A percentile compares a stretch with the other conserved stretches of the same genome.
Conservation (phyloP, 2,329 filamentous ascomycete genomes). For the Tolypocladium pustulatum region DNA sequence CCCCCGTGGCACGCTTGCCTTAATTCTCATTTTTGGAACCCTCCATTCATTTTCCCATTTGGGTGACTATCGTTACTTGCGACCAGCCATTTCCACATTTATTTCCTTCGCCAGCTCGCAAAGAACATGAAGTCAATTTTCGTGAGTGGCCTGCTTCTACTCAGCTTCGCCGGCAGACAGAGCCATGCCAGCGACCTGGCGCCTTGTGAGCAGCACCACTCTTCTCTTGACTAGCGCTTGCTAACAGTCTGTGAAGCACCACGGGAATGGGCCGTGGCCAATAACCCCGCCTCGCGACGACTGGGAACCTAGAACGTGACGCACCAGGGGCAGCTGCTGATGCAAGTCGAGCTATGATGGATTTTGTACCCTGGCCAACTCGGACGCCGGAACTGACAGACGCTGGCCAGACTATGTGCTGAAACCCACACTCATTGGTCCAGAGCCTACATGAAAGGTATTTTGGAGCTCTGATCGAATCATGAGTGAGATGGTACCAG, state of each 20-base stretch:
- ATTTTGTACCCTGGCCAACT: not conserved
- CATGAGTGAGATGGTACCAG: not conserved
- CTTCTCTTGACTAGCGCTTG: not conserved
- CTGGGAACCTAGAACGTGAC: not conserved
- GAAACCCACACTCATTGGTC: not conserved
- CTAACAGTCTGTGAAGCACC: not conserved
- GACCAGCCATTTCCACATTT: conserved; percentile 13
- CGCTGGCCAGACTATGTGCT: not conserved
- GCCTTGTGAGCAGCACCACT: conserved; percentile 1
- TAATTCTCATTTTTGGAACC: conserved; percentile 12
- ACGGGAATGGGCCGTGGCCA: not conserved
- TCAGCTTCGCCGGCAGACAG: conserved; percentile 4
- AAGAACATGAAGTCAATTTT: conserved; percentile 12
- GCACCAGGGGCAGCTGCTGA: not conserved
- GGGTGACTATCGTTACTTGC: conserved; percentile 21
- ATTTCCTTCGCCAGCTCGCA: conserved; percentile 5
- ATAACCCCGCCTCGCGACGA: not conserved
- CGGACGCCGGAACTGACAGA: not conserved
- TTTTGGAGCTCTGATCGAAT: not conserved
- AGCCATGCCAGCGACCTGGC: not conserved
- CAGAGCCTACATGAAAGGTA: not conserved
- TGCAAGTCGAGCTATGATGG: not conserved
- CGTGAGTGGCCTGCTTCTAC: conserved; percentile 6
- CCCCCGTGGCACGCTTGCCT: conserved; percentile 8
- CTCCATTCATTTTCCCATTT: conserved; percentile 12